phyloP scores from a whole-genome alignment of 2,329 filamentous ascomycete genomes.

The Daldinia eschscholtzii region DNA sequence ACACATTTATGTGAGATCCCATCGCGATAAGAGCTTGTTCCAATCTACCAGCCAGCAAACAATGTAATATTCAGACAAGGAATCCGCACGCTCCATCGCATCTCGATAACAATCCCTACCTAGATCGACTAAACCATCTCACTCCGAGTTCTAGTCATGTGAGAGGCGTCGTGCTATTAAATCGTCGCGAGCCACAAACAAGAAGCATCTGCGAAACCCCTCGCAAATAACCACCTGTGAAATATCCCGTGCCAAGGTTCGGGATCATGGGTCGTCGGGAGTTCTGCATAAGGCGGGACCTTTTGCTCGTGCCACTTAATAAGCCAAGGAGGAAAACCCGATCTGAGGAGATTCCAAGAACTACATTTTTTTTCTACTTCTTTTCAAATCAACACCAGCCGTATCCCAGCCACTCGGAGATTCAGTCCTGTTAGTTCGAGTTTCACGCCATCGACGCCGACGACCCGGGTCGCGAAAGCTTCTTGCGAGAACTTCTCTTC shows the following conservation, averaged over 20 bases:
- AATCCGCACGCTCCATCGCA: neutral
- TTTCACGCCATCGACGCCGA: constrained; percentile 31
- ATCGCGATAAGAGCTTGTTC: neutral
- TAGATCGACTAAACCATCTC: no score
- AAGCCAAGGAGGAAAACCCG: constrained; percentile 4
- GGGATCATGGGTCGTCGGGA: constrained; percentile 31
- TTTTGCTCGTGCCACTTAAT: constrained; percentile 20
- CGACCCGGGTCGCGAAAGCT: constrained; percentile 27
- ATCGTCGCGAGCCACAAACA: neutral
- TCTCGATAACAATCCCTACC: neutral
- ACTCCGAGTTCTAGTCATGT: neutral
- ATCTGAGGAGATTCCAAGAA: constrained; percentile 9
- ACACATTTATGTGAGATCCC: constrained; percentile 11
- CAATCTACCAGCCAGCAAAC: constrained; percentile 19
- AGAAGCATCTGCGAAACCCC: neutral
- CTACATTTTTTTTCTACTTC: no score
- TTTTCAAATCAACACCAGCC: constrained; percentile 9
- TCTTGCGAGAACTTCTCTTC: neutral
- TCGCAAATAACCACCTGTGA: no score
- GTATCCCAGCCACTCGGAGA: constrained; percentile 38
- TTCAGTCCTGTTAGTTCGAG: no score
- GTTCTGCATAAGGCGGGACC: constrained; percentile 9
- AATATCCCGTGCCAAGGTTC: constrained; percentile 19
- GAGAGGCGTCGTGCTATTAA: constrained; percentile 6
- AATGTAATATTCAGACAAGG: constrained; percentile 8